A percentile compares a stretch with the other conserved stretches of the same genome.
These are phyloP conservation scores for Breynia disticha DNA, from an alignment of 441 rosid genomes.

Conservation along the genomic window DNA sequence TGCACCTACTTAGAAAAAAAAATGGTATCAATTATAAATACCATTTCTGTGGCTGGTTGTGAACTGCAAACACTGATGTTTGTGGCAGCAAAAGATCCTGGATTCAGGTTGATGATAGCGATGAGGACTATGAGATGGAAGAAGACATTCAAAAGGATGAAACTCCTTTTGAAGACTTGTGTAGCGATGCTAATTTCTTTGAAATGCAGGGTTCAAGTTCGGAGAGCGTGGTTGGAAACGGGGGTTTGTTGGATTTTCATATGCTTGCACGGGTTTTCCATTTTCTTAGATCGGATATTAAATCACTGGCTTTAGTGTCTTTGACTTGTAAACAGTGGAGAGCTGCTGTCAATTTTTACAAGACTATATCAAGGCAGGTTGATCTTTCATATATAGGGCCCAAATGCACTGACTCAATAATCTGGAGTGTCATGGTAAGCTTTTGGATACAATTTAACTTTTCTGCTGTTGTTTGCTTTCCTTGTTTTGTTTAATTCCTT, in stretches of 20 bases:
- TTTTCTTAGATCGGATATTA: conserved; percentile 71
- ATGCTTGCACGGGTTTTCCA: conserved; percentile 79
- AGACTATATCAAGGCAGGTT: conserved; percentile 63
- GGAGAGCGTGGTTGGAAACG: conserved; percentile 36
- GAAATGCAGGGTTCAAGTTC: conserved; percentile 33
- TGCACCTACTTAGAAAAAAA: too few relatives aligned
- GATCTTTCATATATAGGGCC: conserved; percentile 75
- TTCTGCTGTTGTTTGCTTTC: not conserved
- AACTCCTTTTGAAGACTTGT: conserved; percentile 68
- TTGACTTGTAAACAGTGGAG: conserved; percentile 94
- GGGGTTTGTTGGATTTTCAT: conserved; percentile 83
- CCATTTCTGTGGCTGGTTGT: conserved; percentile 16
- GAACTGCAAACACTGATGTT: conserved; percentile 50
- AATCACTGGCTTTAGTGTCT: conserved; percentile 71
- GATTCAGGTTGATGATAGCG: conserved; percentile 56
- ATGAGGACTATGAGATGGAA: conserved; percentile 49
- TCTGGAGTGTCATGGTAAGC: conserved; percentile 66
- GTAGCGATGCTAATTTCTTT: conserved; percentile 50
- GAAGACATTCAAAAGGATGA: conserved; percentile 48
- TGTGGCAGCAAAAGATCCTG: conserved; percentile 75
- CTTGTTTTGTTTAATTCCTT: not conserved
- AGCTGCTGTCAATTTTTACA: conserved; percentile 69
- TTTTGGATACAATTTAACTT: not conserved
- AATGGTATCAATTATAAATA: conserved; percentile 4
- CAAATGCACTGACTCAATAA: conserved; percentile 57